phyloP scores from a whole-genome alignment of 2,329 filamentous ascomycete genomes.

The Decorospora gaudefroyi region DNA sequence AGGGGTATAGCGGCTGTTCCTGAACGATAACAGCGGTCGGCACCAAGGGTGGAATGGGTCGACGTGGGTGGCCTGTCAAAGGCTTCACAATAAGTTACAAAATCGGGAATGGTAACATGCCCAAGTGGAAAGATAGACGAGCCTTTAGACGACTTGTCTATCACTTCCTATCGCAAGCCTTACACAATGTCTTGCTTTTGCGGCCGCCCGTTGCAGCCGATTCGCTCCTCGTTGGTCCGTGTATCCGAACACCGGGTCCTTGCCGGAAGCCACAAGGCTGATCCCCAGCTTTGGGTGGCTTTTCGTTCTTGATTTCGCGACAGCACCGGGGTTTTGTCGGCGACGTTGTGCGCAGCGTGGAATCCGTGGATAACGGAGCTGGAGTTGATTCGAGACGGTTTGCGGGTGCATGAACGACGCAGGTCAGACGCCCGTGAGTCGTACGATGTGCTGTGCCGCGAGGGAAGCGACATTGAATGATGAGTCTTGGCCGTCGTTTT shows the following conservation, averaged over 20 bases:
- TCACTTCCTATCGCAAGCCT: conserved; percentile 18
- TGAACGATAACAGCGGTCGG: conserved; percentile 28
- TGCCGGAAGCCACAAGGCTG: conserved; percentile 8
- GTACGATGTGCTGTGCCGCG: conserved; percentile 3
- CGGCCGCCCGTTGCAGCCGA: conserved; percentile 19
- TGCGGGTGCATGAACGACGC: no score
- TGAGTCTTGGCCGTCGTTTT: no score
- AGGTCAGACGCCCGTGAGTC: background rate
- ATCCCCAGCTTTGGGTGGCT: conserved; percentile 1
- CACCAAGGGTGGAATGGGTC: conserved; percentile 21
- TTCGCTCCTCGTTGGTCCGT: conserved; percentile 26
- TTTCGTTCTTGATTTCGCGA: background rate
- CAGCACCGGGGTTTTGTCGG: background rate
- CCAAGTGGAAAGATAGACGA: conserved; percentile 14
- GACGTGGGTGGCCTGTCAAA: conserved; percentile 8
- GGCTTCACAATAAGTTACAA: conserved; percentile 25
- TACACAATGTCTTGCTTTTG: conserved; percentile 22
- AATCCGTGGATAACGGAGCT: no score
- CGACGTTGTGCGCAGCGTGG: background rate
- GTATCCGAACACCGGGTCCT: conserved; percentile 30
- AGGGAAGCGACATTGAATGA: background rate
- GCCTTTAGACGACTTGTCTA: conserved; percentile 17
- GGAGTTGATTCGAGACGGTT: no score
- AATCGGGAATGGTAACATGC: conserved; percentile 27
- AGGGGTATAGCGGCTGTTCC: conserved; percentile 12